phyloP scores from a whole-genome alignment of 208 protist genomes.

The Naegleria lovaniensis region DNA sequence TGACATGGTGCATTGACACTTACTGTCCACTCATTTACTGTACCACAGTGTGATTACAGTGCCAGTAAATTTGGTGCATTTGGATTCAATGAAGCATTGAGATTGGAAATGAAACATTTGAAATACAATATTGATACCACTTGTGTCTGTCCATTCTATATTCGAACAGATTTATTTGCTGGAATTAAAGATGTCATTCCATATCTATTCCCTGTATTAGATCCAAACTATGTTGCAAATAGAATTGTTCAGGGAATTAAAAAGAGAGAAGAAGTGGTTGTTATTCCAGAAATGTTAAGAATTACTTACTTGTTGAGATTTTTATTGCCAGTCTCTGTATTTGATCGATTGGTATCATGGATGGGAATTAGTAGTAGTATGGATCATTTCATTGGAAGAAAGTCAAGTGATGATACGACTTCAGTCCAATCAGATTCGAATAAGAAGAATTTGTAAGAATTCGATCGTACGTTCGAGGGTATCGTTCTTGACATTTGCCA shows the following conservation, averaged over 20 bases:
- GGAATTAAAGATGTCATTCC: neutral
- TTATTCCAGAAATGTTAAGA: neutral
- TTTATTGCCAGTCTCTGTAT: neutral
- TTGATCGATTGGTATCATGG: neutral
- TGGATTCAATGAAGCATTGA: constrained; percentile 32
- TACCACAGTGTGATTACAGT: constrained; percentile 39
- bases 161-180: neutral
- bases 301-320: neutral
- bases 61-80: constrained; percentile 44
- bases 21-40: neutral
- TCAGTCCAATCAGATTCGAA: no score
- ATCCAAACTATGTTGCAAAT: constrained; percentile 4
- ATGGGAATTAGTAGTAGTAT: neutral
- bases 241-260: neutral
- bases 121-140: neutral
- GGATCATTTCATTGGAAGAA: constrained; percentile 4
- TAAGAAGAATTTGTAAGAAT: no score
- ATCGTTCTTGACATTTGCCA: no score
- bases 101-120: neutral
- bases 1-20: no score
- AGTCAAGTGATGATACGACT: no score
- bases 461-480: no score
- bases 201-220: neutral
- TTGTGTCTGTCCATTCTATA: constrained; percentile 21
- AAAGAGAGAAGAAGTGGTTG: neutral